Base-by-base conservation (phyloP, 2,329 filamentous ascomycete genomes). In the Trichoderma semiorbis region DNA sequence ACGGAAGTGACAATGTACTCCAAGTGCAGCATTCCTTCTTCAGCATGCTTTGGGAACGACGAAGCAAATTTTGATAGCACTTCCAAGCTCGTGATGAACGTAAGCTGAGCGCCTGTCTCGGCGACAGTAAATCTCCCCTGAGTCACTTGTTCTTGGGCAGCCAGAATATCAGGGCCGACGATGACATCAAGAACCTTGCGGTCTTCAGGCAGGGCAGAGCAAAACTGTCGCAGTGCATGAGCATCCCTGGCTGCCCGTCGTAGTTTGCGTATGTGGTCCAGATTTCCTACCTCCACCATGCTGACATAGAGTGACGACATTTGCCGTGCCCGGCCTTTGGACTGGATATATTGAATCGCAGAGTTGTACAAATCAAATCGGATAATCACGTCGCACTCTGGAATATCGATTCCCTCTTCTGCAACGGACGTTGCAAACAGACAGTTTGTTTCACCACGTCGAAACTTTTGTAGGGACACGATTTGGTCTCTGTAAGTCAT, bases 291-390 rank as follows among this genome's bases (percentile, higher is more conserved):
- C 78, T 98, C 95, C 3, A 93, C 79, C 92, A 99, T 95, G 77
- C 93, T 93, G 39, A 95, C 87, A 79, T 95, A 98, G 74, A 88
- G 90, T 0, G 96, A 98, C 69, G 91, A 87, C 0, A 83, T 80
- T 76, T 94, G 92, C 50, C 96, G 88, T 14, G 96, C 96, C 69
- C 96, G 89, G 0, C 96, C 96, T 74, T 94, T 89, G 16, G 95
- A 98, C 80, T 99, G 96, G 24, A 98, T 91, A 78, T 98, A 98
- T 78, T 97, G 93, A 67, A 98, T 98, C 80, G 97, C 90, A 0
- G 95, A 98, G 12, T 87, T 86, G 81, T 94, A 97, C 3, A 97
- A 87, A 78, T 98, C 94, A 77, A 98, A 99, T 2, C 95, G 83
- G 72, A 92, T 85, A 34, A 92, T 84, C 1, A 91, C 78, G 74